Evolutionary conservation across 768 basidiomycete species (phyloP), one percentile per base, ranked within the genome.

Genomic region (Amanita pseudoporphyria): DNA sequence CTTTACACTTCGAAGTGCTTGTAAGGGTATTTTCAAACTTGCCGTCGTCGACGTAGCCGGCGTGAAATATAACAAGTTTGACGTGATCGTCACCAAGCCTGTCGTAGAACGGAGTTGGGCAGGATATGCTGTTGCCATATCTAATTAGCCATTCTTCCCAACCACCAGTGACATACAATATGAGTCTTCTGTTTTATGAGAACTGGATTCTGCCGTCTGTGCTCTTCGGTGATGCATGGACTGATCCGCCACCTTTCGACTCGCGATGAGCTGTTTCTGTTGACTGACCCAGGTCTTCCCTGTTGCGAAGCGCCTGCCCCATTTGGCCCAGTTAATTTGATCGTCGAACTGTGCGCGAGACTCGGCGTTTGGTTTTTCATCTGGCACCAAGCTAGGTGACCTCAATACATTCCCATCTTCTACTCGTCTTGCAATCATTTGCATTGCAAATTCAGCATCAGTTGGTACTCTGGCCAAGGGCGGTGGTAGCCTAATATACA

Each of bases 381-480:
- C 7, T 7, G 26, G 26, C 26, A 28, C 26, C 7, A 28, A 7
- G 52, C 62, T 31, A 64, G 55, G 4, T 18, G 73, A 67, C 18
- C 59, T 65, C 31, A 82, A 59, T 21, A 71, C 68, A 43, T 81
- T 65, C 5, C 82, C 82, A 16, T 70, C 64, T 30, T 76, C 71
- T 3, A 83, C 69, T 6, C 83, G 76, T 49, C 72, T 69, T 3
- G 81, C 73, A 14, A 85, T 83, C 9, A 85, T 59, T 32, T 81
- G 72, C 78, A 84, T 84, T 2, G 84, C 82, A 56, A 81, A 80
- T 42, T 85, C 81, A 3, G 77, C 72, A 54, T 86, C 82, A 3
- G 81, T 85, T 0, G 84, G 82, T 9, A 73, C 75, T 52, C 79
- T 72, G 32, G 57, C 53, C 43, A 84, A 70, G 3, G 68, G 63